Percentiles rank a stretch among this genome's conserved stretches.
Conservation (phyloP, 129 eudicot species). For the Oenanthe sinensis region DNA sequence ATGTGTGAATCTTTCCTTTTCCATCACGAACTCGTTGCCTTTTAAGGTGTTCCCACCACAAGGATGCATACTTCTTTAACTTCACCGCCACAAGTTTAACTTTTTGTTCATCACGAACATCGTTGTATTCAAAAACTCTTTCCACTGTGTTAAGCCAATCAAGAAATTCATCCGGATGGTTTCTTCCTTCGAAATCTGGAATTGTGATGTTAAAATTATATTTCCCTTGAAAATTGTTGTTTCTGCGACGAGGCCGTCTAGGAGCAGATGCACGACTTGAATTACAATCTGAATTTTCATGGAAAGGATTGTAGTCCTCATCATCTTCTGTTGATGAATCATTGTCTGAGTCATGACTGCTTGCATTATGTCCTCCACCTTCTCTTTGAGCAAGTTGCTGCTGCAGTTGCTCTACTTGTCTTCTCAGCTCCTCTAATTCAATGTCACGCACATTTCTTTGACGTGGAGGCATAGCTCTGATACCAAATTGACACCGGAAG, state of each 20-base stretch:
- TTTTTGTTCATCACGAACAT: constrained; percentile 6
- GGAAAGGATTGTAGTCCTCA: not conserved
- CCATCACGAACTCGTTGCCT: not conserved
- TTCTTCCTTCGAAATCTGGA: constrained; percentile 7
- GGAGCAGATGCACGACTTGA: not conserved
- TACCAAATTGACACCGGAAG: too few species aligned
- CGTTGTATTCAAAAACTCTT: constrained; percentile 13
- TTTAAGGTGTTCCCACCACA: constrained; percentile 7
- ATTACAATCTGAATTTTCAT: not conserved
- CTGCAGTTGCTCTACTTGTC: constrained; percentile 1
- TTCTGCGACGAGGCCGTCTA: not conserved
- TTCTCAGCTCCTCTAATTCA: constrained; percentile 4
- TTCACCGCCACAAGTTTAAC: too few species aligned
- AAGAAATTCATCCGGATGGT: constrained; percentile 19
- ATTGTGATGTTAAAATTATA: constrained; percentile 8
- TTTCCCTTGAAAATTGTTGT: not conserved
- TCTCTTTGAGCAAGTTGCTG: not conserved
- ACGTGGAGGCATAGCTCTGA: constrained; percentile 1
- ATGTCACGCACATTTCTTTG: constrained; percentile 6
- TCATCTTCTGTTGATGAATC: not conserved
- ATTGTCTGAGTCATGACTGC: not conserved
- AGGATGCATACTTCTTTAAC: not conserved
- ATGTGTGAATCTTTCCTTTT: not conserved
- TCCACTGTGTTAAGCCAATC: constrained; percentile 19
- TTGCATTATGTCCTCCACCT: not conserved